phyloP scores from a whole-genome alignment of 2,329 filamentous ascomycete genomes.

The Penicillium fuscoglaucum region DNA sequence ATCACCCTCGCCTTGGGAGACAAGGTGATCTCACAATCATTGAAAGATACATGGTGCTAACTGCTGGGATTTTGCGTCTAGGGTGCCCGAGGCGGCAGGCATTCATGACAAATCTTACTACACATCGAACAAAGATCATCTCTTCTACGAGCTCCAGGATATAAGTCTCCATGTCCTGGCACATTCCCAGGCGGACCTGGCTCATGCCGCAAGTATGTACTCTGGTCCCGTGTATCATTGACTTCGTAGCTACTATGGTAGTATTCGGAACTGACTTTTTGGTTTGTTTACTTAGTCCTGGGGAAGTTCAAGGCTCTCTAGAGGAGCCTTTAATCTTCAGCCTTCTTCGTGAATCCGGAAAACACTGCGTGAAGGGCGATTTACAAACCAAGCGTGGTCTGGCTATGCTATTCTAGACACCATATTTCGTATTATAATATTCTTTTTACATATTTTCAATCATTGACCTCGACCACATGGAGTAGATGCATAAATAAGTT shows the following conservation, averaged over 20 bases:
- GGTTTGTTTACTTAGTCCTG: slow-evolving; percentile 9
- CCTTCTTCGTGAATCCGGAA: neutral
- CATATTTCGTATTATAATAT: neutral
- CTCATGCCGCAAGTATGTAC: slow-evolving; percentile 18
- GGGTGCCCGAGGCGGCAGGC: slow-evolving; percentile 19
- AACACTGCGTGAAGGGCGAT: neutral
- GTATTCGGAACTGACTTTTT: neutral
- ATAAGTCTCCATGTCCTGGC: slow-evolving; percentile 25
- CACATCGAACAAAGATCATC: slow-evolving; percentile 22
- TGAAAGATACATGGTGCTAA: neutral
- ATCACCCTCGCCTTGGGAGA: neutral
- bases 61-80: slow-evolving; percentile 1
- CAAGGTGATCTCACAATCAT: neutral
- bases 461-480: neutral
- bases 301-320: slow-evolving; percentile 22
- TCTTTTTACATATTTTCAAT: neutral
- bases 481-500: neutral
- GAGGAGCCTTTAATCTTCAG: neutral
- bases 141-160: slow-evolving; percentile 17
- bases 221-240: neutral
- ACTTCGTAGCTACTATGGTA: neutral
- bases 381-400: neutral
- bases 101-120: slow-evolving; percentile 22
- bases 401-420: neutral
- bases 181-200: slow-evolving; percentile 15